phyloP scores from a whole-genome alignment of 306 rosid species.

The Quercus engelmannii region DNA sequence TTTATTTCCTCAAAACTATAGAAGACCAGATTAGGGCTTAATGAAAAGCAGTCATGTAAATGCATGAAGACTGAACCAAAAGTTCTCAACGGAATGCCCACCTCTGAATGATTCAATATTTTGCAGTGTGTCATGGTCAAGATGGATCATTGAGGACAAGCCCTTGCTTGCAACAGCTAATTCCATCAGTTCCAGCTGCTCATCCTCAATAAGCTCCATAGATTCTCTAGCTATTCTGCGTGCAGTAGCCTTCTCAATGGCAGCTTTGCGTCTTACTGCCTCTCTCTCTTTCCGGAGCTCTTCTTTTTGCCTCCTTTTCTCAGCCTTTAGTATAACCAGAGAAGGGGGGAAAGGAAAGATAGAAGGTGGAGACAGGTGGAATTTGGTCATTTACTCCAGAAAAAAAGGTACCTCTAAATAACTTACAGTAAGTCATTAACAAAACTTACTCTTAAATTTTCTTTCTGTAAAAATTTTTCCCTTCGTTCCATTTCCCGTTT shows the following conservation, averaged over 20 bases:
- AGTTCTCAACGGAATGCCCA: conserved; percentile 24
- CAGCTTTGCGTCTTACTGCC: conserved; percentile 88
- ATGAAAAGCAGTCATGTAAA: not conserved
- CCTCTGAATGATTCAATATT: conserved; percentile 82
- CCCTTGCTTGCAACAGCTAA: conserved; percentile 88
- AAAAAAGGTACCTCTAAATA: conserved; percentile 13
- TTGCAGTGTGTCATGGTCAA: conserved; percentile 88
- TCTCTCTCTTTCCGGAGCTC: conserved; percentile 88
- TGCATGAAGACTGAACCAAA: not conserved
- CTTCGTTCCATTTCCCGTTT: conserved; percentile 82
- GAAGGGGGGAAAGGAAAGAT: conserved; percentile 15
- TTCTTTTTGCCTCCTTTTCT: conserved; percentile 84
- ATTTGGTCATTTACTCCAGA: conserved; percentile 15
- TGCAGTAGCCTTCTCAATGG: conserved; percentile 95
- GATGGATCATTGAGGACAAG: conserved; percentile 69
- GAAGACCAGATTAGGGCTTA: not conserved
- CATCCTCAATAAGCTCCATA: conserved; percentile 98
- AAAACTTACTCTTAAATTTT: conserved; percentile 66
- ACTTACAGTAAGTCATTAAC: not conserved
- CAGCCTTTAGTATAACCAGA: conserved; percentile 52
- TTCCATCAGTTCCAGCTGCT: conserved; percentile 96
- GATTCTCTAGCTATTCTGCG: conserved; percentile 94
- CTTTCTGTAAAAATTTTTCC: conserved; percentile 86
- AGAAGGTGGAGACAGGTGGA: not conserved
- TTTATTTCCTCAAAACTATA: not conserved